These are phyloP conservation scores for Colletotrichum sp. DNA, from an alignment of 2,329 filamentous ascomycete genomes.

Conservation along the genomic window DNA sequence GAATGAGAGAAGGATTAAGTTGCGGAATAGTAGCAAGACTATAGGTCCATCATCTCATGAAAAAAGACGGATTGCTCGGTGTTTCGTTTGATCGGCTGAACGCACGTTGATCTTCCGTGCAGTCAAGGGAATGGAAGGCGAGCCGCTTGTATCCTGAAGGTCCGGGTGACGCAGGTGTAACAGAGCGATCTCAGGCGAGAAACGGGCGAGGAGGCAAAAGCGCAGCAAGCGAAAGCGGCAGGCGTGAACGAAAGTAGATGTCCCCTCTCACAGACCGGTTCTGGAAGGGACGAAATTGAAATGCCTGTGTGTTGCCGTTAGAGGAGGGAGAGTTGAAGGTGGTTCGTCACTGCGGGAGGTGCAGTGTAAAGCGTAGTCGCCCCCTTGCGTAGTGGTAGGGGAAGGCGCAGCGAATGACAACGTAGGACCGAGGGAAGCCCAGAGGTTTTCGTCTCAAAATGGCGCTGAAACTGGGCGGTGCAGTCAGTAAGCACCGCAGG, in stretches of 20 bases:
- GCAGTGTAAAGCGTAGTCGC: constrained; percentile 2
- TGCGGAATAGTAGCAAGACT: neutral
- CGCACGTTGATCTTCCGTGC: neutral
- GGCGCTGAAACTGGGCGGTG: constrained; percentile 24
- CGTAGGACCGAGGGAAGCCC: neutral
- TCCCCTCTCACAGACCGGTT: neutral
- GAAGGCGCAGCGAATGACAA: constrained; percentile 2
- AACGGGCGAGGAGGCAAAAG: neutral
- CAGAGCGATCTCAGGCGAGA: neutral
- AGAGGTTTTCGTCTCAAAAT: constrained; percentile 20
- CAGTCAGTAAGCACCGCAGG: constrained; percentile 11
- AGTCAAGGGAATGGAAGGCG: neutral
- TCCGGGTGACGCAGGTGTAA: constrained; percentile 16
- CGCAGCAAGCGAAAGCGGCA: constrained; percentile 5
- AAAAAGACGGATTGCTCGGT: neutral
- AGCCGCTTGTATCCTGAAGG: neutral
- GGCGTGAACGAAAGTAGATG: constrained; percentile 2
- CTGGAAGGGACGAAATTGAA: neutral
- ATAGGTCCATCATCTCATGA: constrained; percentile 18
- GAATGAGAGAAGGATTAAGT: neutral
- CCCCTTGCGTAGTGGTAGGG: constrained; percentile 8
- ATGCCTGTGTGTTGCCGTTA: constrained; percentile 6
- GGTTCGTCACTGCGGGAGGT: constrained; percentile 4
- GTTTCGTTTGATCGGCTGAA: constrained; percentile 3
- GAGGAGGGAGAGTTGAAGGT: neutral